phyloP scores from a whole-genome alignment of 2,329 filamentous ascomycete species.

The Xylaria sp. region DNA sequence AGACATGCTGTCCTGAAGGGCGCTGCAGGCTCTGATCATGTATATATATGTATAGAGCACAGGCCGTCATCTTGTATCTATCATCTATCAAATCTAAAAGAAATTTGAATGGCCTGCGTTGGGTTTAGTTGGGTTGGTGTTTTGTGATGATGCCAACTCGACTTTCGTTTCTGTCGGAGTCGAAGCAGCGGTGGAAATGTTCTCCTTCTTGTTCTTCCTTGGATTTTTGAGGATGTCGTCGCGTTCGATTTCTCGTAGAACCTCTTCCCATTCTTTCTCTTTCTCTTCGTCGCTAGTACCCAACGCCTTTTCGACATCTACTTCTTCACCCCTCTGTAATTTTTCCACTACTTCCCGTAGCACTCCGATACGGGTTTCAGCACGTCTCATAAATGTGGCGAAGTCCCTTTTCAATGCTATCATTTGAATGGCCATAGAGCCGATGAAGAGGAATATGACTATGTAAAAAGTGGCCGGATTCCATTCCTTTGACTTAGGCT shows the following conservation, averaged over 20 bases:
- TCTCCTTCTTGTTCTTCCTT: conserved; percentile 50
- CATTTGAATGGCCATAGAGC: conserved; percentile 94
- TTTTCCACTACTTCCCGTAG: conserved; percentile 77
- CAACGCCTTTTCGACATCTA: conserved; percentile 83
- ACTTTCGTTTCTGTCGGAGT: conserved; percentile 36
- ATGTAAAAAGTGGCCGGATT: conserved; percentile 86
- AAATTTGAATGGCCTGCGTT: conserved; percentile 52
- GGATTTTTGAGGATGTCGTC: conserved; percentile 61
- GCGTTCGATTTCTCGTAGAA: conserved; percentile 69
- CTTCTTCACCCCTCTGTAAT: conserved; percentile 73
- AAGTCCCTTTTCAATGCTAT: conserved; percentile 80
- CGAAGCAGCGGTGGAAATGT: conserved; percentile 33
- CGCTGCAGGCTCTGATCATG: background rate
- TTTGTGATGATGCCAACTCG: conserved; percentile 28
- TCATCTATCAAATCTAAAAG: conserved; percentile 48
- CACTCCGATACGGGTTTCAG: conserved; percentile 78
- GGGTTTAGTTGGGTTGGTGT: conserved; percentile 31
- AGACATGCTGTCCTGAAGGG: conserved; percentile 62
- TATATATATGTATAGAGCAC: conserved; percentile 24
- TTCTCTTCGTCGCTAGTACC: conserved; percentile 77
- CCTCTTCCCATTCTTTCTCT: conserved; percentile 89
- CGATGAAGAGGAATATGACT: conserved; percentile 82
- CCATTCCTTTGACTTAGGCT: conserved; percentile 66
- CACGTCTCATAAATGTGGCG: conserved; percentile 72
- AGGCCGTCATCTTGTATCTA: conserved; percentile 9